Percentiles rank a stretch among this genome's conserved stretches.
phyloP scores from a whole-genome alignment of 371 early-diverging fungal species.

The Apophysomyces elegans region DNA sequence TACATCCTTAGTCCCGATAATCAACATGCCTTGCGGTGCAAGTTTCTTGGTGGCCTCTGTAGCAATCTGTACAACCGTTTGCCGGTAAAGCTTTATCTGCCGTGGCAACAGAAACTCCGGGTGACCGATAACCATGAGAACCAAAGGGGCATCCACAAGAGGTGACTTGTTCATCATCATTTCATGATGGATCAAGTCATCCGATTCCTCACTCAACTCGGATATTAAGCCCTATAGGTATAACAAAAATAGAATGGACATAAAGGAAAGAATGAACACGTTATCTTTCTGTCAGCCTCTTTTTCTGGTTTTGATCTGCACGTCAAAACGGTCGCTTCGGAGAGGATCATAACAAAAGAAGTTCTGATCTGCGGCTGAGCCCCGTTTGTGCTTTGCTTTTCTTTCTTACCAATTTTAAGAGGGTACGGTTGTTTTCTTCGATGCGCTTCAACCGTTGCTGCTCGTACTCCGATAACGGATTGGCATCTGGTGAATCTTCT shows the following conservation, averaged over 20 bases:
- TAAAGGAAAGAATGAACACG: no score
- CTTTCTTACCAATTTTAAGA: constrained; percentile 60
- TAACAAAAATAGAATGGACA: neutral
- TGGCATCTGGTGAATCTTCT: neutral
- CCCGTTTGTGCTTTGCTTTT: no score
- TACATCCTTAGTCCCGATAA: constrained; percentile 76
- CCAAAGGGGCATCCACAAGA: constrained; percentile 43
- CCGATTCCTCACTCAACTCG: constrained; percentile 77
- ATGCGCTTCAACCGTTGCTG: constrained; percentile 63
- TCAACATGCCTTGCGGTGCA: constrained; percentile 65
- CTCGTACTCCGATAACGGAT: constrained; percentile 61
- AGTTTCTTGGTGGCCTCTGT: constrained; percentile 57
- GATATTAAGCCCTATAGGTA: constrained; percentile 69
- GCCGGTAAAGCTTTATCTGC: constrained; percentile 64
- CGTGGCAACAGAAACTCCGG: constrained; percentile 36
- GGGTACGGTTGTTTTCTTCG: constrained; percentile 67
- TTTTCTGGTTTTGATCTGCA: neutral
- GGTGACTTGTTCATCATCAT: constrained; percentile 57
- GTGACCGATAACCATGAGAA: constrained; percentile 69
- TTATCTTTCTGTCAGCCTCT: no score
- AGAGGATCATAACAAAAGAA: no score
- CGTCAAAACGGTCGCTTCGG: no score
- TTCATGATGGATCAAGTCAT: constrained; percentile 74
- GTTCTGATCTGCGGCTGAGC: no score
- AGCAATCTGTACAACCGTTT: constrained; percentile 63